These are phyloP conservation scores for Penicillium malachiteum DNA, from an alignment of 495 filamentous ascomycete species.

Conservation along the genomic window DNA sequence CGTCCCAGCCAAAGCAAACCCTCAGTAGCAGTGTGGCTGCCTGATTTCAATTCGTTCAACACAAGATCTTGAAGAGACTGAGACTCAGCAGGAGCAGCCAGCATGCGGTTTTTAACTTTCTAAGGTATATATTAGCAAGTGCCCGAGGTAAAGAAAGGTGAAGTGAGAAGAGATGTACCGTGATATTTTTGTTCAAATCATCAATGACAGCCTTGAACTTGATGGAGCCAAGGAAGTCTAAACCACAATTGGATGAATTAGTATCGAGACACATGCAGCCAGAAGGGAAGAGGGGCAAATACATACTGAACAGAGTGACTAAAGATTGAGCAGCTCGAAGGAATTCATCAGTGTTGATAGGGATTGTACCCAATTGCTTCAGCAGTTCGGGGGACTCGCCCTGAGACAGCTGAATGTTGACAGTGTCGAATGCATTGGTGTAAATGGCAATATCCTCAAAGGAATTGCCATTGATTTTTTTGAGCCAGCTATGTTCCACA, in stretches of 20 bases:
- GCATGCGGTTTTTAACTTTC: conserved; percentile 89
- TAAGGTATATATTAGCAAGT: conserved; percentile 37
- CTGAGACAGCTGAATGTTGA: conserved; percentile 46
- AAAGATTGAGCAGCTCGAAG: conserved; percentile 70
- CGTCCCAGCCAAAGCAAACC: conserved; percentile 89
- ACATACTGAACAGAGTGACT: conserved; percentile 79
- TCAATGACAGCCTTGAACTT: conserved; percentile 86
- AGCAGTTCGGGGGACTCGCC: too few species aligned
- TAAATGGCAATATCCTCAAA: conserved; percentile 81
- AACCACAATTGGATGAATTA: conserved; percentile 14
- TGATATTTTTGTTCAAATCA: conserved; percentile 89
- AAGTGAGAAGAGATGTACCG: conserved; percentile 53
- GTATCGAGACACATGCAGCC: conserved; percentile 6
- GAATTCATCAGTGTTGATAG: too few species aligned
- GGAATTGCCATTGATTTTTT: conserved; percentile 69
- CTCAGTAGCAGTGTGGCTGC: conserved; percentile 82
- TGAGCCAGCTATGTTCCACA: conserved; percentile 74
- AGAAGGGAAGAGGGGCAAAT: background rate
- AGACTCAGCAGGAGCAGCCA: conserved; percentile 72
- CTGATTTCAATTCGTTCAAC: conserved; percentile 78
- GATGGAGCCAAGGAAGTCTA: conserved; percentile 77
- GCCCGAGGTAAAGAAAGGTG: too few species aligned
- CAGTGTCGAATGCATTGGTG: conserved; percentile 67
- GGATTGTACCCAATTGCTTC: too few species aligned
- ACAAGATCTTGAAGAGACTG: conserved; percentile 80